Base-by-base conservation (phyloP, 2,329 filamentous ascomycete genomes). In the Exophiala mesophila region DNA sequence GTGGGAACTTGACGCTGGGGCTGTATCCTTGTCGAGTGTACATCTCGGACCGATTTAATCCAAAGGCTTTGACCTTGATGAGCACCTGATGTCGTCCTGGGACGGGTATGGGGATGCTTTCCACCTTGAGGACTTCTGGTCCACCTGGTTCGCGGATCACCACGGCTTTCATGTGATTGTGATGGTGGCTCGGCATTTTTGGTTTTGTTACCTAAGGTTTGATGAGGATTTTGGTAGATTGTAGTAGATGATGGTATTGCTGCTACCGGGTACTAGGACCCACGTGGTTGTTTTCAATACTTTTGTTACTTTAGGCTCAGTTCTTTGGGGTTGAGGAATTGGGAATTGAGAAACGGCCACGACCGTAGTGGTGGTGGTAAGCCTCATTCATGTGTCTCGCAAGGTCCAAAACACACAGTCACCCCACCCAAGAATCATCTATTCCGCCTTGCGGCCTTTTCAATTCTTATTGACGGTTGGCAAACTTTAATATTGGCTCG, bases 41-140 rank as follows among this genome's bases (percentile, higher is more conserved):
- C 45, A 71, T 59, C 47, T 72, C 68, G 36, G 62, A 63, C 13
- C 68, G 64, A 47, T 72, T 72, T 48, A 72, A 63, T n/a, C 69
- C 70, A 46, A 68, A 66, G 12, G 65, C 69, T 38, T 65, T 60
- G 45, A 70, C 54, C 37, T 58, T 60, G 50, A 72, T 65, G 21
- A 70, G 62, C 18, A 72, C 59, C 44, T 68, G 55, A 38, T 62
- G 61, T 16, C 55, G 32, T n/a, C 57, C 43, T 3, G 65, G 62
- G 2, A 45, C 60, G 5, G 69, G 70, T 36, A 68, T 62, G 4
- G 66, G 64, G 10, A 62, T 41, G 10, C 56, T 44, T 49, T 64
- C 56, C 42, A 72, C 39, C 40, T 63, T 59, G 52, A 72, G 63
- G 19, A 63, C 63, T 13, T 63, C 58, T 5, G 68, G 61, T 3